A percentile compares a stretch with the other conserved stretches of the same genome.
Conservation (phyloP, 2,329 filamentous ascomycete species). For the Chaetomium olivaceum region DNA sequence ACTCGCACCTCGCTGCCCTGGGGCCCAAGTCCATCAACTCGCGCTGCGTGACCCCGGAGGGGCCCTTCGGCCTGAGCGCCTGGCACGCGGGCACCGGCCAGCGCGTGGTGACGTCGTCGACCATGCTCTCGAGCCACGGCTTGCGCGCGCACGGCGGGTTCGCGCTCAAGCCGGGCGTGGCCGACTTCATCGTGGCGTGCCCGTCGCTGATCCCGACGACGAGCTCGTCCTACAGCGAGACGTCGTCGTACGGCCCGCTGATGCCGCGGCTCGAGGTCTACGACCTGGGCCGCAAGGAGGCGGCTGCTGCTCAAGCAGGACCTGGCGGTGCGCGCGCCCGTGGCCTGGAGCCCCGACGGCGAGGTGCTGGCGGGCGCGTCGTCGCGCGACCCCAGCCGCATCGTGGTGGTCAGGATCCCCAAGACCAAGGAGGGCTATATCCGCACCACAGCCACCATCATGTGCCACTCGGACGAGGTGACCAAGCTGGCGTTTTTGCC, state of each 20-base stretch:
- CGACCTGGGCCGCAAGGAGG: conserved; percentile 8
- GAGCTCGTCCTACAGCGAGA: background rate
- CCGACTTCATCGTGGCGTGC: conserved; percentile 14
- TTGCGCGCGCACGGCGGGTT: conserved; percentile 18
- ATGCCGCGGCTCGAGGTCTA: conserved; percentile 21
- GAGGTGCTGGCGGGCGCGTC: conserved; percentile 20
- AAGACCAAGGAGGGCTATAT: background rate
- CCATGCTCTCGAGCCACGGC: background rate
- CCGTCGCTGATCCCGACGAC: background rate
- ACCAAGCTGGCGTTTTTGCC: conserved; percentile 43
- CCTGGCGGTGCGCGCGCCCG: conserved; percentile 22
- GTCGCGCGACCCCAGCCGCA: conserved; percentile 15
- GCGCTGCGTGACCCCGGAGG: background rate
- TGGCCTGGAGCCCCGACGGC: conserved; percentile 27
- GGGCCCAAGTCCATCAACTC: conserved; percentile 2
- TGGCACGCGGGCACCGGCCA: conserved; percentile 10
- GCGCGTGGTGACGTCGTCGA: background rate
- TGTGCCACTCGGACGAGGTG: conserved; percentile 40
- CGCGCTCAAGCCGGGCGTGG: conserved; percentile 8
- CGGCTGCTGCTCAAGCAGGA: conserved; percentile 20
- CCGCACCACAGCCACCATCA: conserved; percentile 4
- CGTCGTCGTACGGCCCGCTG: background rate
- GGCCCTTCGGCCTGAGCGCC: background rate
- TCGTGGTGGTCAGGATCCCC: conserved; percentile 16
- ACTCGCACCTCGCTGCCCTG: conserved; percentile 17